Base-by-base conservation (phyloP, 345 rosid species). In the Gossypium bickii region DNA sequence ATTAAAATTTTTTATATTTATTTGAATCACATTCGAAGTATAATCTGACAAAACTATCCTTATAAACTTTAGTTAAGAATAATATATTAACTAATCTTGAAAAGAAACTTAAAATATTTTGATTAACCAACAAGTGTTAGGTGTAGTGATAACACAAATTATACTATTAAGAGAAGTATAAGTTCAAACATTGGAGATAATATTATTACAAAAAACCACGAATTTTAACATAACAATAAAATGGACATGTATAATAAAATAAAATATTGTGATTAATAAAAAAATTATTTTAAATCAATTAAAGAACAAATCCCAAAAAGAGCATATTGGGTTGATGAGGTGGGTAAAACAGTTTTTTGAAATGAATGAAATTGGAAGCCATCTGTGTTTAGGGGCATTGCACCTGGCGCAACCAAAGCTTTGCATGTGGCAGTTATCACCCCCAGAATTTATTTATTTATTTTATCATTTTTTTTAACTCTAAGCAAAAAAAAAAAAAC, bases 361-460 rank as follows among this genome's bases (percentile, higher is more conserved):
- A 27, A 72, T 71, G 67, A 56, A 38, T 34, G 48, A 59, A 59
- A 29, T 2, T 72, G 20, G 41, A 48, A 53, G 59, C 18, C 70
- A 71, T 72, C 65, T 38, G 12, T 12, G 41, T 17, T 17, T 71
- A 74, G 82, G 79, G 77, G 72, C 87, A 80, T 59, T 82, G 89
- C 87, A 84, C 83, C 87, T 84, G 83, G 84, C 80, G 49, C 67
- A 70, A 70, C 84, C 80, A 29, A 25, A 74, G 82, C 67, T 53
- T 61, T 57, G 87, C 87, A 83, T 82, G 84, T 78, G 85, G 80
- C 85, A 73, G 52, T 25, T 4, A 24, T 47, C 59, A 9, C 60
- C 70, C 27, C 10, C 3, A 3, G 0, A 9, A 34, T 34, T 34
- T 34, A 34, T 43, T 10, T 64, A 0, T 57, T 22, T 57, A 57